Conservation (phyloP, 2,329 filamentous ascomycete species). For the Fragosphaeria purpurea region DNA sequence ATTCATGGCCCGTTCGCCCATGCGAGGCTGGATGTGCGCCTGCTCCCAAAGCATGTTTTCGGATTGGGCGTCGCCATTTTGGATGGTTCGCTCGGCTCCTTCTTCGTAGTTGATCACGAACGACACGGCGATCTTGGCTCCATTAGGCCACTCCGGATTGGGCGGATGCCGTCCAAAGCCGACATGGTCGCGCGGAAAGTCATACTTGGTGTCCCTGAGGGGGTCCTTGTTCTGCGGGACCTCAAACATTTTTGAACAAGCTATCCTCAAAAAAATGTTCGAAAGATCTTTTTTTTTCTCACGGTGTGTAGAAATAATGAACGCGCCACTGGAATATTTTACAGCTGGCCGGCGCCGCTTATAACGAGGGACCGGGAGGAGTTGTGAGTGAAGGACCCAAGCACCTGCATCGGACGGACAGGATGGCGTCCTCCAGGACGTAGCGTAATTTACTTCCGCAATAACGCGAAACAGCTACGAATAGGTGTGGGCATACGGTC, state of each 20-base stretch:
- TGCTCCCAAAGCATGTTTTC: conserved; percentile 11
- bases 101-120: conserved; percentile 28
- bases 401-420: no score
- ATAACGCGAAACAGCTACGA: no score
- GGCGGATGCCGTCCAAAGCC: conserved; percentile 9
- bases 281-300: no score
- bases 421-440: no score
- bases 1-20: conserved; percentile 10
- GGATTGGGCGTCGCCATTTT: conserved; percentile 22
- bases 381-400: no score
- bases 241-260: neutral
- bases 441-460: no score
- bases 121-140: conserved; percentile 25
- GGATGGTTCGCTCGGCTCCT: conserved; percentile 21
- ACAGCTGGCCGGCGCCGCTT: no score
- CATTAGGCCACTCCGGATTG: conserved; percentile 24
- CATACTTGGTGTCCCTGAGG: conserved; percentile 10
- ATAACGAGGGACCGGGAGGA: no score
- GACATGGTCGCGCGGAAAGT: conserved; percentile 14
- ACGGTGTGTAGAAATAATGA: no score
- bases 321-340: no score
- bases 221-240: conserved; percentile 1
- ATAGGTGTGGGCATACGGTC: no score
- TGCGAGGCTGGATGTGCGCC: conserved; percentile 1
- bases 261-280: no score